phyloP scores from a whole-genome alignment of 23 red algal genomes.

The Gracilaria vermiculophylla region DNA sequence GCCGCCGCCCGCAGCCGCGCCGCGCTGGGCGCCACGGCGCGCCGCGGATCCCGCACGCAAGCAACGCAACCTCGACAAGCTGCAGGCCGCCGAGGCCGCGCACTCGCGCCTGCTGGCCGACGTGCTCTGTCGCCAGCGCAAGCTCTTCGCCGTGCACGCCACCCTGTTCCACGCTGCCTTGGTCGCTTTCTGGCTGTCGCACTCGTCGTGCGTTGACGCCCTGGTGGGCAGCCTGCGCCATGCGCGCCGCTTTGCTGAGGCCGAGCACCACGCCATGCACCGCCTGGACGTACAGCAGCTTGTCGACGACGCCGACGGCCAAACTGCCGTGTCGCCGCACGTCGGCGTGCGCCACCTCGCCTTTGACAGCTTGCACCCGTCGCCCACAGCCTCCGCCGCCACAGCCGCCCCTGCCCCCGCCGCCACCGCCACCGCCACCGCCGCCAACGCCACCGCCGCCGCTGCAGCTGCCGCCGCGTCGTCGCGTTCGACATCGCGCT shows the following conservation, averaged over 20 bases:
- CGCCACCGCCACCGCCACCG: too few relatives aligned
- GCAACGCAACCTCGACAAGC: not conserved
- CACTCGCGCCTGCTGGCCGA: not conserved
- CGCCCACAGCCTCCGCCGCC: not conserved
- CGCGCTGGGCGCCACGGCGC: not conserved
- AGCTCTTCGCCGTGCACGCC: not conserved
- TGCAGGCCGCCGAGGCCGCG: not conserved
- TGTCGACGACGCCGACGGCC: not conserved
- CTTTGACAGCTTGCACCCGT: not conserved
- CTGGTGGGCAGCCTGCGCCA: not conserved
- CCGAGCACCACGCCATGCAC: not conserved
- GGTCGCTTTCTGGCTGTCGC: not conserved
- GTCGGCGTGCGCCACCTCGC: not conserved
- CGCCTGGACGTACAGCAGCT: not conserved
- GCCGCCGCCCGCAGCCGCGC: not conserved
- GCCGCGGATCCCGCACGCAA: not conserved
- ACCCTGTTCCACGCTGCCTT: not conserved
- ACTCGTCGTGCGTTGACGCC: not conserved
- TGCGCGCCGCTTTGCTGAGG: not conserved
- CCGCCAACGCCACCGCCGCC: too few relatives aligned
- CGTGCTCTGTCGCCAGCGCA: not conserved
- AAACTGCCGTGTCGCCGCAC: not conserved
- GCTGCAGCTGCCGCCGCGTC: too few relatives aligned
- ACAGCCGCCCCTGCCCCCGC: too few relatives aligned
- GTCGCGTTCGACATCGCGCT: too few relatives aligned